These are phyloP conservation scores for Shiraia bambusicola DNA, from an alignment of 2,329 filamentous ascomycete genomes.

Conservation along the genomic window DNA sequence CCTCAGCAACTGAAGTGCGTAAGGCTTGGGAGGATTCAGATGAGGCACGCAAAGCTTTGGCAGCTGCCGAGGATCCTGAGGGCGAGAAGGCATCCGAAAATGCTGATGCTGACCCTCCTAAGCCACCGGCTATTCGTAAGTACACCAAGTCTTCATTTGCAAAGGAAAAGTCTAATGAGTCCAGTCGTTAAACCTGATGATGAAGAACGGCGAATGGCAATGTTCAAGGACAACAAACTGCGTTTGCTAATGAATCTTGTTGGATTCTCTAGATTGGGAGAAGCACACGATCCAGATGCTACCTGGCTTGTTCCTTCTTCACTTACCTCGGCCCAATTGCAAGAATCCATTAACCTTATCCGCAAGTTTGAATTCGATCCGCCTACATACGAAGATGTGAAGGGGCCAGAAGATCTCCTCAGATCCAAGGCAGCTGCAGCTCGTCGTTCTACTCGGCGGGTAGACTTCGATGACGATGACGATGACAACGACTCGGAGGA, in stretches of 20 bases:
- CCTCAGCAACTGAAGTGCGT: conserved; percentile 69
- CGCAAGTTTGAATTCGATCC: conserved; percentile 77
- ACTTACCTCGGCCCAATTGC: conserved; percentile 65
- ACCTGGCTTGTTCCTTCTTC: conserved; percentile 74
- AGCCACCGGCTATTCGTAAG: conserved; percentile 50
- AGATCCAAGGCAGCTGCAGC: conserved; percentile 63
- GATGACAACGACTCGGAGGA: conserved; percentile 59
- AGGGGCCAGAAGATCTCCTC: conserved; percentile 75
- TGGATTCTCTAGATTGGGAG: conserved; percentile 65
- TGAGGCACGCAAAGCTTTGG: conserved; percentile 55
- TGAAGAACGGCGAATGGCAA: conserved; percentile 66
- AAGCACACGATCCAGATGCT: conserved; percentile 72
- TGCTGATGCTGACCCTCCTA: conserved; percentile 34
- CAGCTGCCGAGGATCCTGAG: conserved; percentile 37
- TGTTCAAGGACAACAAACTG: conserved; percentile 88
- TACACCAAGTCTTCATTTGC: conserved; percentile 10
- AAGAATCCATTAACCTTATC: conserved; percentile 70
- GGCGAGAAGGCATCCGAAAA: conserved; percentile 33
- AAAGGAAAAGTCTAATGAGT: conserved; percentile 21
- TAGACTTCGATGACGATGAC: conserved; percentile 69
- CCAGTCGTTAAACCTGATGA: conserved; percentile 57
- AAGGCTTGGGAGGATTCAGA: conserved; percentile 75
- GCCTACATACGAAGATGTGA: conserved; percentile 73
- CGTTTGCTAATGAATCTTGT: conserved; percentile 79
- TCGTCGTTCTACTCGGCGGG: conserved; percentile 46